Base-by-base conservation (phyloP, 768 basidiomycete species). In the Sarcodon aspratus region DNA sequence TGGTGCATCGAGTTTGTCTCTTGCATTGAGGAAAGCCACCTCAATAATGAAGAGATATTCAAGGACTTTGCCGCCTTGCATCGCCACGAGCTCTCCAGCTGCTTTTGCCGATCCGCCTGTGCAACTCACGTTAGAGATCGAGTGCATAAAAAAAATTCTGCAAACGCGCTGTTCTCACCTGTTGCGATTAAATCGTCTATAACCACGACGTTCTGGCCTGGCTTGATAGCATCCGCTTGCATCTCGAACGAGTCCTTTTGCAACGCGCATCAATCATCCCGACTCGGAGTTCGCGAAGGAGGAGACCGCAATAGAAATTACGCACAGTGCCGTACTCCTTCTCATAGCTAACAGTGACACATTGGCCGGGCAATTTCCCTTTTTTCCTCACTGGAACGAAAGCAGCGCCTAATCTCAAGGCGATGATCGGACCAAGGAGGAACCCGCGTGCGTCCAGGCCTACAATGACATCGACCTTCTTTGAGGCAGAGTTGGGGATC, bases 131-230 rank as follows among this genome's bases (percentile, higher is more conserved):
- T 27, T 5, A 27, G 21, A 15, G 34, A 6, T 5, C 35, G 40
- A 48, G 48, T 48, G 33, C 33, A 31, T 47, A 32, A 31, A 33
- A 33, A 43, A 17, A 48, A 5, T 27, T n/a, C 7, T 52, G n/a
- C 46, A 18, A 15, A 34, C 33, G 47, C 13, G 32, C 12, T 18
- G n/a, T 13, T 53, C 73, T 38, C 54, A 87, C 94, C 95, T 32
- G 95, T 97, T 0, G 96, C 96, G 54, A 99, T 89, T 36, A 99
- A 73, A 64, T 99, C 96, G 65, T 99, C 96, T 27, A 99, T 71
- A 40, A 99, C 72, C 43, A 99, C 63, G 17, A 93, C 90, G 51
- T 70, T 85, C 61, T 93, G 83, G 31, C 92, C 91, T 5, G 82
- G 74, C 55, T 76, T 66, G 60, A 99, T 88, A 9, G 85, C 82